These are phyloP conservation scores for Pestalotiopsis sp. DNA, from an alignment of 2,329 filamentous ascomycete species.

Conservation along the genomic window DNA sequence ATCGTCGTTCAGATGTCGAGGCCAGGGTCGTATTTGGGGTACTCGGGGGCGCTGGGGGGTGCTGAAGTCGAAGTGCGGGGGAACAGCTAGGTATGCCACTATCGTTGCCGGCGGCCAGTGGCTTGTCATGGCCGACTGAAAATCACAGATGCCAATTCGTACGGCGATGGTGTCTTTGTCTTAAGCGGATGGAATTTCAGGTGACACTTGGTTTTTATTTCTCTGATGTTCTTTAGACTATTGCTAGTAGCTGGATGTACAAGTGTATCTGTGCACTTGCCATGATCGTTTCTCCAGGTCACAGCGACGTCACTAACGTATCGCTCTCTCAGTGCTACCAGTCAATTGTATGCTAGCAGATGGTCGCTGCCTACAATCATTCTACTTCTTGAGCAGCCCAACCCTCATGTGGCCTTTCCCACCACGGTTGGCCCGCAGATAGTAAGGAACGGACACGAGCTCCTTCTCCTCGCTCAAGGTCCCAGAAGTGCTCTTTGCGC, in stretches of 20 bases:
- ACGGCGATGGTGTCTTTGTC: too few species aligned
- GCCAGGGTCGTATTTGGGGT: constrained; percentile 7
- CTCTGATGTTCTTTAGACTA: too few species aligned
- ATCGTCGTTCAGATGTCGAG: constrained; percentile 16
- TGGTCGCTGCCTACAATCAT: neutral
- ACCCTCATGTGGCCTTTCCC: constrained; percentile 58
- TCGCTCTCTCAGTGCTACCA: too few species aligned
- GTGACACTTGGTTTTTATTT: too few species aligned
- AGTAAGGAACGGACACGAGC: constrained; percentile 57
- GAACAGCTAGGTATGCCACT: neutral
- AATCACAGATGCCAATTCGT: too few species aligned
- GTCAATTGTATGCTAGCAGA: neutral
- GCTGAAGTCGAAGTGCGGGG: neutral
- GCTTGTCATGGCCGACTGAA: too few species aligned
- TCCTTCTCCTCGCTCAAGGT: constrained; percentile 23
- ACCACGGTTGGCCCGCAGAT: constrained; percentile 55
- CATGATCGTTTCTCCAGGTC: too few species aligned
- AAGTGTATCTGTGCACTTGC: too few species aligned
- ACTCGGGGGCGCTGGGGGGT: neutral
- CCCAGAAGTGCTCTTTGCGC: neutral
- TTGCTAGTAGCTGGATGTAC: too few species aligned
- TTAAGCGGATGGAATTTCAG: too few species aligned
- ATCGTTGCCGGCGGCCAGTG: neutral
- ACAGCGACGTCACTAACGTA: too few species aligned
- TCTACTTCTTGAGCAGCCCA: constrained; percentile 30